Percentiles rank a stretch among this genome's conserved stretches.
Evolutionary conservation across 2,329 filamentous ascomycete genomes (phyloP).

Genomic region (Alternaria conjuncta): DNA sequence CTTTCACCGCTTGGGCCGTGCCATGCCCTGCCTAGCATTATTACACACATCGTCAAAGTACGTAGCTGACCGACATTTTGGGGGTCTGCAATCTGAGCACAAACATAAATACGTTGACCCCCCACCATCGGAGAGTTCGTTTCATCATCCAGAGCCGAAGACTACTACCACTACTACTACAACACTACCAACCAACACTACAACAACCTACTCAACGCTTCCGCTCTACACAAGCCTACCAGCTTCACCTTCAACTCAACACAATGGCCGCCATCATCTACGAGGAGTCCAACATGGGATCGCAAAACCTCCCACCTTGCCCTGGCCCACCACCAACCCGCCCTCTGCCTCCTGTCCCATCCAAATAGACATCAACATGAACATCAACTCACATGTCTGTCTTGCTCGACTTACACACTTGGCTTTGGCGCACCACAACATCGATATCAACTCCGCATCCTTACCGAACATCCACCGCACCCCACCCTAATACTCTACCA

Average conservation of each 20-base stretch:
- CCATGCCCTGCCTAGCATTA: slow-evolving; percentile 44
- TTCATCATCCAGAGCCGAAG: slow-evolving; percentile 42
- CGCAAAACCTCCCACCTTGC: slow-evolving; percentile 55
- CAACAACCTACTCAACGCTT: slow-evolving; percentile 8
- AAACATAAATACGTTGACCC: slow-evolving; percentile 50
- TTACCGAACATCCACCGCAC: slow-evolving; percentile 13
- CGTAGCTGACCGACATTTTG: slow-evolving; percentile 51
- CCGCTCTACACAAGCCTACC: slow-evolving; percentile 12
- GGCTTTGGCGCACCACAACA: slow-evolving; percentile 34
- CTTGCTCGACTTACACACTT: slow-evolving; percentile 23
- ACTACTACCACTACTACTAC: slow-evolving; percentile 18
- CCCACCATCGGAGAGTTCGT: slow-evolving; percentile 38
- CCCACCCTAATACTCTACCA: slow-evolving; percentile 26
- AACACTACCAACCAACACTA: slow-evolving; percentile 14
- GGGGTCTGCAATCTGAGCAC: slow-evolving; percentile 44
- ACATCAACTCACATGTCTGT: slow-evolving; percentile 15
- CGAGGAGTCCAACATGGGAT: slow-evolving; percentile 48
- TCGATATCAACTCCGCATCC: slow-evolving; percentile 26
- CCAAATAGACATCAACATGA: slow-evolving; percentile 42
- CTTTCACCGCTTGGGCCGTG: slow-evolving; percentile 50
- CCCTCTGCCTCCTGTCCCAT: slow-evolving; percentile 55
- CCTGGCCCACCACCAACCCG: slow-evolving; percentile 57
- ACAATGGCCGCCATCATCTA: slow-evolving; percentile 46
- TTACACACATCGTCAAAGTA: slow-evolving; percentile 50
- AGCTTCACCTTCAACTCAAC: slow-evolving; percentile 11